Base-by-base conservation (phyloP, 2,329 filamentous ascomycete genomes). In the Botrytis medusae region DNA sequence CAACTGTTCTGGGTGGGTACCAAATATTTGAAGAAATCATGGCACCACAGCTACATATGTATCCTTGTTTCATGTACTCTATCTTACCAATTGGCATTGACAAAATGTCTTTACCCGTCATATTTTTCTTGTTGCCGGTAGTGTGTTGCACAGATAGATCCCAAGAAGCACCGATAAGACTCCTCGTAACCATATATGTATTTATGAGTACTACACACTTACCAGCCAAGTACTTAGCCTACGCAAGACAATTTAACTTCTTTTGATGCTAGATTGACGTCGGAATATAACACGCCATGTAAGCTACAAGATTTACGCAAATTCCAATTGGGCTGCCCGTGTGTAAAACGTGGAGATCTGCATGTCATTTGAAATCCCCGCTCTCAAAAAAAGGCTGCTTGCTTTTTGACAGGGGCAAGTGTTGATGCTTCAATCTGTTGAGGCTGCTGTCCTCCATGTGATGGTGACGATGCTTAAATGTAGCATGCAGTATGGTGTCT, bases 11-110 rank as follows among this genome's bases (percentile, higher is more conserved):
- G 40, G 65, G 40, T 68, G 65, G 48, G 18, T 32, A 42, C 65
- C 64, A 42, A 68, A n/a, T 42, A 68, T 44, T 34, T 42, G 65
- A 68, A 68, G 65, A 57, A 68, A 68, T 44, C 65, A 68, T 68
- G 46, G 65, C 65, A 42, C 34, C 37, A 68, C 48, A 42, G 48
- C 65, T 57, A 57, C 48, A 68, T 68, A 32, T 57, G 9, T 42
- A 68, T 42, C 65, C 48, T 32, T 68, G 65, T 51, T 32, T 68
- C 65, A 42, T 57, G 10, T 68, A 48, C 34, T 18, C 65, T 68
- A 29, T 57, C 34, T 20, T 57, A 42, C 65, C 16, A 54, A 68
- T 57, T 68, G n/a, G 48, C 42, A 42, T 68, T 68, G 34, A 18
- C 48, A 54, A 54, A 54, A 68, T 32, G 65, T 32, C n/a, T 57